Evolutionary conservation across 2,329 filamentous ascomycete species (phyloP).

Genomic region (Trichophaea hybrida): DNA sequence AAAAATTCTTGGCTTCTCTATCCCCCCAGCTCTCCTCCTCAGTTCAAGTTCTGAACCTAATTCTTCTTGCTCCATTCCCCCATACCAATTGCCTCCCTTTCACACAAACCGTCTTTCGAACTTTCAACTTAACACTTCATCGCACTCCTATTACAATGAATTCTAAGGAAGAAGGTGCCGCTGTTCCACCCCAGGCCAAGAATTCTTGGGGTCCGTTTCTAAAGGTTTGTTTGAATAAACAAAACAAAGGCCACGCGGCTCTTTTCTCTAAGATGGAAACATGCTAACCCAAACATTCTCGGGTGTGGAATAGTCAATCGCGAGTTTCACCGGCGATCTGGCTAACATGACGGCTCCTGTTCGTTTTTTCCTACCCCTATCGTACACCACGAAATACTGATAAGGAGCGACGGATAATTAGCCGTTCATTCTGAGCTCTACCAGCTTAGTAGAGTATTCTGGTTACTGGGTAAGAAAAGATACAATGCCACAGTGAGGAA

Average conservation of each 20-base stretch:
- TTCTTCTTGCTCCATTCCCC: too few relatives aligned
- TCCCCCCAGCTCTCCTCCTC: too few relatives aligned
- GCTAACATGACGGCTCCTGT: slow-evolving; percentile 61
- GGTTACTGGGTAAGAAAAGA: slow-evolving; percentile 48
- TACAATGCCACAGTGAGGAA: neutral
- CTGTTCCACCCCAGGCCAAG: slow-evolving; percentile 20
- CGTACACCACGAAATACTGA: neutral
- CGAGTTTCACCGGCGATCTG: slow-evolving; percentile 69
- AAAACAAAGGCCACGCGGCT: too few relatives aligned
- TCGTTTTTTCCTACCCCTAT: slow-evolving; percentile 32
- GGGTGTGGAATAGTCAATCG: slow-evolving; percentile 43
- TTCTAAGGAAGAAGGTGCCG: slow-evolving; percentile 14
- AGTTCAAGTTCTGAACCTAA: too few relatives aligned
- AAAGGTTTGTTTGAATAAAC: slow-evolving; percentile 17
- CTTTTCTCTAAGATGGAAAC: too few relatives aligned
- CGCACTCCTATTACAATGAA: neutral
- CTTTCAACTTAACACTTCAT: neutral
- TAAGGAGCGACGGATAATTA: slow-evolving; percentile 31
- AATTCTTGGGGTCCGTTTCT: slow-evolving; percentile 26
- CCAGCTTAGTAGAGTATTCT: slow-evolving; percentile 66
- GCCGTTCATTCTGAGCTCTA: slow-evolving; percentile 67
- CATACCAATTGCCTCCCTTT: too few relatives aligned
- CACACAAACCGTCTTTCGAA: neutral
- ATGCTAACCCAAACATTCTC: too few relatives aligned
- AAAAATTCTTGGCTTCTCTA: too few relatives aligned